Evolutionary conservation across 139 green algal genomes (phyloP).

Genomic region (Chlorella sp.): DNA sequence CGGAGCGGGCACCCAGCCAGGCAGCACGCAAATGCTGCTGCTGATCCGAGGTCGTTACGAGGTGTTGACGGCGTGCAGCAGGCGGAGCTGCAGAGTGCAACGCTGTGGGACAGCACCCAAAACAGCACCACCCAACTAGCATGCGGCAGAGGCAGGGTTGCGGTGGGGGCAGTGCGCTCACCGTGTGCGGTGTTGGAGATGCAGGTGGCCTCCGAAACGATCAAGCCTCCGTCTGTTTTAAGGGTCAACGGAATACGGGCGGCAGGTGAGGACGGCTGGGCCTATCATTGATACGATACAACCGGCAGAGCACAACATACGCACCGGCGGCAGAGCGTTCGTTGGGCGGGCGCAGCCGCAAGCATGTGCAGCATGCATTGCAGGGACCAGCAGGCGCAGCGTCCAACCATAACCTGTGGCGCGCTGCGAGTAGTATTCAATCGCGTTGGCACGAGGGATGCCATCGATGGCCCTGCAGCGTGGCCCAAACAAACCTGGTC

Average conservation of each 20-base stretch:
- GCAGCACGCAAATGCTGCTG: too few relatives aligned
- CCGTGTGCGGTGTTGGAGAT: slow-evolving; percentile 55
- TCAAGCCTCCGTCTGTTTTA: slow-evolving; percentile 70
- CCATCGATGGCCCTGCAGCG: slow-evolving; percentile 39
- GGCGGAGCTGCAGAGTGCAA: too few relatives aligned
- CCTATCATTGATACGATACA: not conserved
- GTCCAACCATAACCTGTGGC: not conserved
- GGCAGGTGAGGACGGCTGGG: not conserved
- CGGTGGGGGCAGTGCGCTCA: not conserved
- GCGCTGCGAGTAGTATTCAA: not conserved
- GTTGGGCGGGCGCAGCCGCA: too few relatives aligned
- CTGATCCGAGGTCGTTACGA: too few relatives aligned
- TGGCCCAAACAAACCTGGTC: too few relatives aligned
- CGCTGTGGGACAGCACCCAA: not conserved
- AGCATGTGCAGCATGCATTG: too few relatives aligned
- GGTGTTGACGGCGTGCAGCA: too few relatives aligned
- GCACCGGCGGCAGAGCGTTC: too few relatives aligned
- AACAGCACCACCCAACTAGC: not conserved
- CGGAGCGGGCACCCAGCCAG: too few relatives aligned
- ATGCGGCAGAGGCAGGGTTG: too few relatives aligned
- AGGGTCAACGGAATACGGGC: not conserved
- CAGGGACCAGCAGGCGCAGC: too few relatives aligned
- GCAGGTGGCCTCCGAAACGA: slow-evolving; percentile 64
- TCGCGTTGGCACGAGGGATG: slow-evolving; percentile 37
- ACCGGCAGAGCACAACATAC: too few relatives aligned